Evolutionary conservation across 805 yeast genomes (phyloP).

Genomic region (Starmerella vaccinii): DNA sequence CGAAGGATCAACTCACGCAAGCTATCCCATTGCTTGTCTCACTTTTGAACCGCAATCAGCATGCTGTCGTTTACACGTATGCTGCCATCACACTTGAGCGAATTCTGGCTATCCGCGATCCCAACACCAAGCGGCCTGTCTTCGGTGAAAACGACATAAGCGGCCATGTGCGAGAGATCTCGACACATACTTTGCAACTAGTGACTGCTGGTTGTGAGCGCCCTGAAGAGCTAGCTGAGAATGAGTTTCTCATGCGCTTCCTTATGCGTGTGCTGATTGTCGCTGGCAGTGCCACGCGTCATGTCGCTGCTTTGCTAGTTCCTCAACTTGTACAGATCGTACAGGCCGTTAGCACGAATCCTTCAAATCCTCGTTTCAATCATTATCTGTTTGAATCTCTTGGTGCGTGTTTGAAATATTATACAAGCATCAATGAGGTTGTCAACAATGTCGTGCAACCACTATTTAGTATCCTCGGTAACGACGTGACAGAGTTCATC

Average conservation of each 20-base stretch:
- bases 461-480: conserved; percentile 54
- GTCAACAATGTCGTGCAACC: conserved; percentile 55
- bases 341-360: conserved; percentile 66
- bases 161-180: conserved; percentile 46
- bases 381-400: conserved; percentile 86
- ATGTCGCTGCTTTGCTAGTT: conserved; percentile 36
- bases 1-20: conserved; percentile 69
- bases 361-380: conserved; percentile 88
- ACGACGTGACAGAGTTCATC: conserved; percentile 85
- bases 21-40: conserved; percentile 68
- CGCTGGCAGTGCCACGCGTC: conserved; percentile 42
- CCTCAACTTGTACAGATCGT: conserved; percentile 62
- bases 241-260: conserved; percentile 85
- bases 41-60: conserved; percentile 55
- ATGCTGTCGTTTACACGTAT: conserved; percentile 75
- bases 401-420: conserved; percentile 57
- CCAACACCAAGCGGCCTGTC: conserved; percentile 36
- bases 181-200: conserved; percentile 55
- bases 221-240: conserved; percentile 90
- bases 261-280: conserved; percentile 73
- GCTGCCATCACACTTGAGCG: conserved; percentile 89
- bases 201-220: conserved; percentile 49
- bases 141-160: conserved; percentile 67
- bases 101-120: conserved; percentile 60
- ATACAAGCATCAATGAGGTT: conserved; percentile 26